Conservation (phyloP, 2,329 filamentous ascomycete genomes). For the Aspergillus ustus region DNA sequence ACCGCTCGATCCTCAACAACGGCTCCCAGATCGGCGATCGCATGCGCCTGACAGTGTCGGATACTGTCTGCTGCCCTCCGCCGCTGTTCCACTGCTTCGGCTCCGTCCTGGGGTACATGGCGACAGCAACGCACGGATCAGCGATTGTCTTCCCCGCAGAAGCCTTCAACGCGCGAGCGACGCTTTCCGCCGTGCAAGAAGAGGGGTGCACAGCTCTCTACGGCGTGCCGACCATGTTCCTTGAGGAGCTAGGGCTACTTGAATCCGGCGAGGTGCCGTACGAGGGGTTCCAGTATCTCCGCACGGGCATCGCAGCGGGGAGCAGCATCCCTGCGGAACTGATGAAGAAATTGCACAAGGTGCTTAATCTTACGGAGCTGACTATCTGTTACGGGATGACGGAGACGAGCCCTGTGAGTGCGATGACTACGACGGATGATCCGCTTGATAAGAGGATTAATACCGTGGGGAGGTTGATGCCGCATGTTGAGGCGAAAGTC, state of each 20-base stretch:
- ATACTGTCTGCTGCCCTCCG: conserved; percentile 70
- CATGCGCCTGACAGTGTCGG: conserved; percentile 76
- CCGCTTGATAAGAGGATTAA: conserved; percentile 73
- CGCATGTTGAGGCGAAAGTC: conserved; percentile 80
- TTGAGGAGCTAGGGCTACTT: conserved; percentile 81
- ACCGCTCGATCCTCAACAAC: conserved; percentile 90
- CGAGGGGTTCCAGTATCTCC: conserved; percentile 66
- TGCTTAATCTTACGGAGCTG: conserved; percentile 76
- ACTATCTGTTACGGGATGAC: conserved; percentile 98
- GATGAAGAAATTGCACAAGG: conserved; percentile 67
- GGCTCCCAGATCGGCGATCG: conserved; percentile 80
- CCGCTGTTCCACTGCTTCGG: conserved; percentile 77
- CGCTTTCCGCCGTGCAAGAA: conserved; percentile 67
- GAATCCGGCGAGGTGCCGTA: conserved; percentile 53
- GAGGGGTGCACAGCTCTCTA: conserved; percentile 73
- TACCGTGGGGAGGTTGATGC: conserved; percentile 79
- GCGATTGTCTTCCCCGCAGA: conserved; percentile 84
- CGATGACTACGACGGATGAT: conserved; percentile 82
- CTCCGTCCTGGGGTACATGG: conserved; percentile 91
- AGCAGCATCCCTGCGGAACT: conserved; percentile 81
- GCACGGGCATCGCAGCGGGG: conserved; percentile 91
- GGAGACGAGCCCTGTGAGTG: conserved; percentile 72
- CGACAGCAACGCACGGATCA: conserved; percentile 80
- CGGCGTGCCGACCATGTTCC: conserved; percentile 93
- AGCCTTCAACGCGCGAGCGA: conserved; percentile 79